Percentiles rank a stretch among this genome's conserved stretches.
Conservation (phyloP, 495 filamentous ascomycete species). For the Penicillium paradoxum region DNA sequence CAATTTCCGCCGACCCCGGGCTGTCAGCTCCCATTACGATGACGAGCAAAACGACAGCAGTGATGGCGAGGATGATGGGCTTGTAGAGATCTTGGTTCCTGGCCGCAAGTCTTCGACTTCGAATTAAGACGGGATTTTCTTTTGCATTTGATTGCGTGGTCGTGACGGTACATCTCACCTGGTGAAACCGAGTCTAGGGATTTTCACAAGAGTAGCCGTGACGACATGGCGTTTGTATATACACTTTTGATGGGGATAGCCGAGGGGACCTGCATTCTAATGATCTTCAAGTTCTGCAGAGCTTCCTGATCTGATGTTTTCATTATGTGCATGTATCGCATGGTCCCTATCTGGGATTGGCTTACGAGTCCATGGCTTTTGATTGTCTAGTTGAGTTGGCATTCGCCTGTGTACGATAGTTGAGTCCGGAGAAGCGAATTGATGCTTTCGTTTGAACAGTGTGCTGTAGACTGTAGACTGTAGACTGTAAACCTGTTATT, state of each 20-base stretch:
- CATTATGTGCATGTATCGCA: conserved; percentile 11
- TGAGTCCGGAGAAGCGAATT: conserved; percentile 13
- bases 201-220: conserved; percentile 10
- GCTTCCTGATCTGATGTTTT: conserved; percentile 4
- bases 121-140: conserved; percentile 8
- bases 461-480: background rate
- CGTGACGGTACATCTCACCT: background rate
- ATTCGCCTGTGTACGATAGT: conserved; percentile 20
- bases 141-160: conserved; percentile 1
- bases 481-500: no score
- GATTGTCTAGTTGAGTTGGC: conserved; percentile 5
- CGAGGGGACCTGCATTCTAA: conserved; percentile 16
- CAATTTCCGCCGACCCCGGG: conserved; percentile 28
- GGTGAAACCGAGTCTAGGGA: conserved; percentile 2
- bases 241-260: conserved; percentile 18
- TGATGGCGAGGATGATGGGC: conserved; percentile 45
- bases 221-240: conserved; percentile 23
- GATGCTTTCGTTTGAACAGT: conserved; percentile 13
- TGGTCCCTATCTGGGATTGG: conserved; percentile 5
- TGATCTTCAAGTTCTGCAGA: conserved; percentile 10
- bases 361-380: conserved; percentile 10
- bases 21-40: conserved; percentile 35
- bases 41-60: conserved; percentile 45
- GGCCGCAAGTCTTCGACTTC: conserved; percentile 36
- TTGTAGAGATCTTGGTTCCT: conserved; percentile 46